Percentiles rank a stretch among this genome's conserved stretches.
phyloP scores from a whole-genome alignment of 148 eudicot species.

The Rhododendron ferrugineum region DNA sequence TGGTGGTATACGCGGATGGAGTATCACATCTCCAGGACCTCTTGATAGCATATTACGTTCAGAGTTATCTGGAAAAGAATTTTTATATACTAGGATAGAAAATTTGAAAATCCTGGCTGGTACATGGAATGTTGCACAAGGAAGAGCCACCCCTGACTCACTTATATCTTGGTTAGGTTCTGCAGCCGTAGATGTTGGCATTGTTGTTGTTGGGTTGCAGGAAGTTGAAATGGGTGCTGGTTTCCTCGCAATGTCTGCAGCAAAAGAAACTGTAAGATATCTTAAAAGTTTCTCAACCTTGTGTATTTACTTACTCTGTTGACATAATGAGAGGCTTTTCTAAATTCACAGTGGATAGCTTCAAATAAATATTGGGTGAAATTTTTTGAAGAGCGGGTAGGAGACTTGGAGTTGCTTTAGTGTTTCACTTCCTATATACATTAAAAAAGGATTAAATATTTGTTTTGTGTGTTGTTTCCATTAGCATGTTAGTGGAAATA shows the following conservation, averaged over 20 bases:
- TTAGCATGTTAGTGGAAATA: neutral
- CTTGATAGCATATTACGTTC: conserved; percentile 59
- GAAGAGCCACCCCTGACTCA: conserved; percentile 76
- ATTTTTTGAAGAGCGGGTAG: too few species aligned
- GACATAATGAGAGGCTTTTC: neutral
- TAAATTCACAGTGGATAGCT: neutral
- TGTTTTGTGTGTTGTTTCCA: neutral
- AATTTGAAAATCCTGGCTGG: conserved; percentile 77
- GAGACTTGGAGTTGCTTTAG: too few species aligned
- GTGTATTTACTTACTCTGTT: neutral
- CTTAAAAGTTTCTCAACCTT: neutral
- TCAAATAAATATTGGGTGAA: neutral
- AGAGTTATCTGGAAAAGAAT: conserved; percentile 74
- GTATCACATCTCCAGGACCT: conserved; percentile 74
- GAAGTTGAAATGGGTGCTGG: conserved; percentile 99
- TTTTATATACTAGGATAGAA: conserved; percentile 70
- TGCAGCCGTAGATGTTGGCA: conserved; percentile 62
- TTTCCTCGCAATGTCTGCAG: conserved; percentile 96
- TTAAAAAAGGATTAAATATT: neutral
- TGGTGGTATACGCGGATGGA: conserved; percentile 98
- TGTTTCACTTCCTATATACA: neutral
- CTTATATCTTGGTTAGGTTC: conserved; percentile 88
- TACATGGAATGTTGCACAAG: conserved; percentile 98
- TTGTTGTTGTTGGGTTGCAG: conserved; percentile 86
- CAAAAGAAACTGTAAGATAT: conserved; percentile 81